phyloP scores from a whole-genome alignment of 2,329 filamentous ascomycete species.

The Colletotrichum camelliae region DNA sequence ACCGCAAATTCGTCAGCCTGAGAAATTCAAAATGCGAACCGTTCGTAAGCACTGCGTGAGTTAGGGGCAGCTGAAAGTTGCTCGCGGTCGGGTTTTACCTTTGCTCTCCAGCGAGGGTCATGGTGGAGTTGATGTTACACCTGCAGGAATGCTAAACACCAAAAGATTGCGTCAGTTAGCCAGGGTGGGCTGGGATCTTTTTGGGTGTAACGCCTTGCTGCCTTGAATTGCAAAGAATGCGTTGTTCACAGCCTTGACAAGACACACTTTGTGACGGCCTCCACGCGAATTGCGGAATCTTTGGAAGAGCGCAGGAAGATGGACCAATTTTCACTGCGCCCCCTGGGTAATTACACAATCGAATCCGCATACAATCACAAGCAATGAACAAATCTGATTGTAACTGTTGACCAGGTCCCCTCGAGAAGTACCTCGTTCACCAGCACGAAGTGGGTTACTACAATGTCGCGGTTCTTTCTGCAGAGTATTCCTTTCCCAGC shows the following conservation, averaged over 20 bases:
- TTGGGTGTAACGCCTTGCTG: neutral
- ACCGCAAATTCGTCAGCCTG: neutral
- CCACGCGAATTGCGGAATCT: neutral
- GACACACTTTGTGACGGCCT: neutral
- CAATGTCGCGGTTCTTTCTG: neutral
- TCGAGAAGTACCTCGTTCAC: neutral
- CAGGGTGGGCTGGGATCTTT: neutral
- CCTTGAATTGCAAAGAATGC: neutral
- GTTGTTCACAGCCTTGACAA: neutral
- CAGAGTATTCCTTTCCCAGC: neutral
- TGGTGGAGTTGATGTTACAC: neutral
- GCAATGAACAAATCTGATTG: neutral
- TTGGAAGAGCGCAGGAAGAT: neutral
- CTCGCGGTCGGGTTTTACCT: too few species aligned
- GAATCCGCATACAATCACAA: neutral
- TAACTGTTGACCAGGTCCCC: neutral
- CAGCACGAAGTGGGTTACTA: neutral
- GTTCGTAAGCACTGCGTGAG: neutral
- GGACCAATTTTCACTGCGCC: neutral
- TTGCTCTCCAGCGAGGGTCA: neutral
- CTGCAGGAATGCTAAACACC: neutral
- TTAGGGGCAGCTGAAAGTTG: too few species aligned
- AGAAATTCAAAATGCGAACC: neutral
- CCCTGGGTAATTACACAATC: neutral
- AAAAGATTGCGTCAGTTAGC: neutral